Conservation (phyloP, 805 yeast species). For the Hanseniaspora lachancei region DNA sequence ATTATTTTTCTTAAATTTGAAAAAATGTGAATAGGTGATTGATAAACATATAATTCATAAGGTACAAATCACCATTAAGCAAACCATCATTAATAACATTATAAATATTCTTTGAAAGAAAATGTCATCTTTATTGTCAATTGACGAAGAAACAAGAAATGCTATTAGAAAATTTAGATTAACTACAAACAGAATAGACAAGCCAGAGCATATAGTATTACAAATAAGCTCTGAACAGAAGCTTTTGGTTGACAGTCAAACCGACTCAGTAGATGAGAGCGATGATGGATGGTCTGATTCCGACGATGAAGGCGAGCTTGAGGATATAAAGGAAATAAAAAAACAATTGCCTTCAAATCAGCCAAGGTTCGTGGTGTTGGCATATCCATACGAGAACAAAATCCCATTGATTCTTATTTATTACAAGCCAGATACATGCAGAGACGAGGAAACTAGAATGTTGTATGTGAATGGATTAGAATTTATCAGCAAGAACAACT, state of each 20-base stretch:
- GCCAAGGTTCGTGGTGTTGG: conserved; percentile 63
- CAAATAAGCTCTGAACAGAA: conserved; percentile 26
- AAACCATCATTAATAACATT: neutral
- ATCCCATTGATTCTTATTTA: conserved; percentile 70
- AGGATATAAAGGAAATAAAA: conserved; percentile 29
- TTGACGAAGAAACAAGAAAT: conserved; percentile 47
- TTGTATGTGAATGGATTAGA: conserved; percentile 85
- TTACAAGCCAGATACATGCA: conserved; percentile 76
- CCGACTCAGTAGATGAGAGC: conserved; percentile 38
- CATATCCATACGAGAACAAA: conserved; percentile 56
- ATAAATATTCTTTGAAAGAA: neutral
- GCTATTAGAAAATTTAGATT: conserved; percentile 60
- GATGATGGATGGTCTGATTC: conserved; percentile 39
- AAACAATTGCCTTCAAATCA: conserved; percentile 73
- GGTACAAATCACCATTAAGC: too few relatives aligned
- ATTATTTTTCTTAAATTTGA: too few relatives aligned
- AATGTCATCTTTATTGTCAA: conserved; percentile 43
- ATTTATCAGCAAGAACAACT: conserved; percentile 46
- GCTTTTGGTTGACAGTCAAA: conserved; percentile 27
- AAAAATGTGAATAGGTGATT: too few relatives aligned
- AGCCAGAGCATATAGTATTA: conserved; percentile 45
- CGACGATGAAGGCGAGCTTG: conserved; percentile 38
- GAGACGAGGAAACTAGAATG: conserved; percentile 68
- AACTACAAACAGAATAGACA: conserved; percentile 49
- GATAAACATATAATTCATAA: too few relatives aligned